Conservation (phyloP, 257 asterid genomes). For the Catharanthus roseus region DNA sequence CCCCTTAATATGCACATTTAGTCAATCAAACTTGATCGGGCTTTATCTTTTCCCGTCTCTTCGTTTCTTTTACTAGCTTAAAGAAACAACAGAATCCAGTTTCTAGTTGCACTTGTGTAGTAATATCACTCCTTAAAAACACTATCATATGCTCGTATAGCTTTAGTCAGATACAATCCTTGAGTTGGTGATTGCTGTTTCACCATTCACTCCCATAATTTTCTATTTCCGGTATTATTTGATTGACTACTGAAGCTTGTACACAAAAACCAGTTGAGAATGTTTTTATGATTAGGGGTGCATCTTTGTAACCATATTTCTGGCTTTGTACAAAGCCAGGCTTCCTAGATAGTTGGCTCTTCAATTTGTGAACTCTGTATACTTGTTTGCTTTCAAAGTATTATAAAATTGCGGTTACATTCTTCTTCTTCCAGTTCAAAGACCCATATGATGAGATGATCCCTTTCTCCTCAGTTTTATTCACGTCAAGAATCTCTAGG, state of each 20-base stretch:
- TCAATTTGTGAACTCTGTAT: conserved; percentile 5
- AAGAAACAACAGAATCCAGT: background rate
- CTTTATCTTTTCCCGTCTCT: background rate
- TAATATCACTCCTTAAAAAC: background rate
- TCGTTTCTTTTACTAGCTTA: background rate
- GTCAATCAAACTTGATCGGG: background rate
- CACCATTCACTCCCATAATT: background rate
- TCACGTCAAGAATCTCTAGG: background rate
- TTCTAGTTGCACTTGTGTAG: background rate
- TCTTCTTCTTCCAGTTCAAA: too few species aligned
- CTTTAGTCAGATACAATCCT: background rate
- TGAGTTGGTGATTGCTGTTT: background rate
- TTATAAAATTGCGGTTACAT: background rate
- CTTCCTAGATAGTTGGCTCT: background rate
- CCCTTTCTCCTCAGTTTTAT: background rate
- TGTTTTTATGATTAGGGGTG: background rate
- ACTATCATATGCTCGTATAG: background rate
- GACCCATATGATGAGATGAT: too few species aligned
- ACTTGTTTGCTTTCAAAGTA: background rate
- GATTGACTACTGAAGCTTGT: background rate
- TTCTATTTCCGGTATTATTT: background rate
- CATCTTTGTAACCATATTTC: background rate
- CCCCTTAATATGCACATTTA: background rate
- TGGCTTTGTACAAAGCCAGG: background rate
- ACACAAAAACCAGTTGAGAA: background rate